phyloP scores from a whole-genome alignment of 768 basidiomycete species.

The Leccinum pellstonianum region DNA sequence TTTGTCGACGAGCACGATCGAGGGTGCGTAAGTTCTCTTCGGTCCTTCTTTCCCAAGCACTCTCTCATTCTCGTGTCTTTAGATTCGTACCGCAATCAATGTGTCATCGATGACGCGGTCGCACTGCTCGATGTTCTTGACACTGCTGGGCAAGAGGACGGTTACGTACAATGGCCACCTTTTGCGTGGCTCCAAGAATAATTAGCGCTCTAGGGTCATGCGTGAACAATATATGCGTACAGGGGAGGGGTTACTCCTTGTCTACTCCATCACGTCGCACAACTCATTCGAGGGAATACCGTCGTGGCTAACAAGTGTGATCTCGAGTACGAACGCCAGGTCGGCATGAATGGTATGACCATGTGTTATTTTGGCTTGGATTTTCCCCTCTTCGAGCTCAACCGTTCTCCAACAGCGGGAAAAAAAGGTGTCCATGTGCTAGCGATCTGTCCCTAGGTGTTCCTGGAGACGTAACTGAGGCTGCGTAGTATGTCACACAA shows the following conservation, averaged over 20 bases:
- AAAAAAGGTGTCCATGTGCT: constrained; percentile 37
- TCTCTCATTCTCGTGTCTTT: background rate
- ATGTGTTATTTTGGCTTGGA: background rate
- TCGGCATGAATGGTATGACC: constrained; percentile 84
- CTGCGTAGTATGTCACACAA: constrained; percentile 40
- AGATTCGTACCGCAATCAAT: constrained; percentile 98
- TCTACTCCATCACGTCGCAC: constrained; percentile 97
- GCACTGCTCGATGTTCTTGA: constrained; percentile 95
- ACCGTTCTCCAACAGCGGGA: no score
- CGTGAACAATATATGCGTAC: constrained; percentile 99
- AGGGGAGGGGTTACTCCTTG: constrained; percentile 95
- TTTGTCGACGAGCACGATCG: constrained; percentile 88
- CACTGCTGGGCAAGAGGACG: constrained; percentile 97
- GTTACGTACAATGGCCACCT: constrained; percentile 49
- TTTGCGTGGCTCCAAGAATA: constrained; percentile 4
- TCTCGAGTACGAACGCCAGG: constrained; percentile 93
- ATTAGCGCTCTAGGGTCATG: constrained; percentile 70
- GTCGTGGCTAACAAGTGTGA: constrained; percentile 99
- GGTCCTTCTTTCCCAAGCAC: background rate
- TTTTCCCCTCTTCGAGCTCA: background rate
- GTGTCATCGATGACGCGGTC: constrained; percentile 96
- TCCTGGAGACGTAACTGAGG: constrained; percentile 32
- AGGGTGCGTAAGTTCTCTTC: constrained; percentile 48
- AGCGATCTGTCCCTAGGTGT: constrained; percentile 62
- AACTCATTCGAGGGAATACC: constrained; percentile 98